Percentiles rank a stretch among this genome's conserved stretches.
phyloP scores from a whole-genome alignment of 2,329 filamentous ascomycete genomes.

The Teratosphaeria viscida region DNA sequence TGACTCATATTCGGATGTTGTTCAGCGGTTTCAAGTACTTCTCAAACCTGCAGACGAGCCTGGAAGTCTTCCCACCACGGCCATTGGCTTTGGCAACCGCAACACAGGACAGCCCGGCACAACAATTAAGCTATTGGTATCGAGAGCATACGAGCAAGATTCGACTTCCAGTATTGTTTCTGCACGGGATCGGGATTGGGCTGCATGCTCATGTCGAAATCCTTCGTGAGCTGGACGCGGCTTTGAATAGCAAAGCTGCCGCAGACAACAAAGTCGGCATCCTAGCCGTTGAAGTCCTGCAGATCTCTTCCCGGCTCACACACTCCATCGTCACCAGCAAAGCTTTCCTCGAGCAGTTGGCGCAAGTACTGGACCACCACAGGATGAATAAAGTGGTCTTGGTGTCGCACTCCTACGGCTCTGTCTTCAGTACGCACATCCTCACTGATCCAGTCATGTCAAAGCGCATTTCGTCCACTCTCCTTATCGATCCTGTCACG shows the following conservation, averaged over 20 bases:
- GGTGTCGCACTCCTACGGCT: conserved; percentile 53
- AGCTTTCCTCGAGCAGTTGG: conserved; percentile 48
- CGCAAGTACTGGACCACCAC: conserved; percentile 47
- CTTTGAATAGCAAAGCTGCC: conserved; percentile 8
- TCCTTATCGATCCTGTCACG: conserved; percentile 54
- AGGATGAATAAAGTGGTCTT: conserved; percentile 50
- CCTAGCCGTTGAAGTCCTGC: conserved; percentile 55
- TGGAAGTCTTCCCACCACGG: conserved; percentile 50
- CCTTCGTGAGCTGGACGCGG: conserved; percentile 41
- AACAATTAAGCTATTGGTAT: conserved; percentile 53
- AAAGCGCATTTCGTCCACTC: conserved; percentile 37
- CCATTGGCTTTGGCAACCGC: conserved; percentile 39
- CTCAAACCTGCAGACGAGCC: conserved; percentile 8
- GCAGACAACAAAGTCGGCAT: conserved; percentile 46
- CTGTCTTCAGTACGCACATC: conserved; percentile 52
- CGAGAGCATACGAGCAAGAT: conserved; percentile 51
- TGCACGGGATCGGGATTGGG: conserved; percentile 62
- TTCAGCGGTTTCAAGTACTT: conserved; percentile 17
- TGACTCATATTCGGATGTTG: conserved; percentile 16
- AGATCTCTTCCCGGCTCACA: conserved; percentile 54
- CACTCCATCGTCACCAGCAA: conserved; percentile 40
- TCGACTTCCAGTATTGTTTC: conserved; percentile 52
- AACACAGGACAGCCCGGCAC: conserved; percentile 37
- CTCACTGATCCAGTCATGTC: conserved; percentile 40
- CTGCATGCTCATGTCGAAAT: conserved; percentile 53